phyloP scores from a whole-genome alignment of 257 asterid species.

The Solanum pennellii region DNA sequence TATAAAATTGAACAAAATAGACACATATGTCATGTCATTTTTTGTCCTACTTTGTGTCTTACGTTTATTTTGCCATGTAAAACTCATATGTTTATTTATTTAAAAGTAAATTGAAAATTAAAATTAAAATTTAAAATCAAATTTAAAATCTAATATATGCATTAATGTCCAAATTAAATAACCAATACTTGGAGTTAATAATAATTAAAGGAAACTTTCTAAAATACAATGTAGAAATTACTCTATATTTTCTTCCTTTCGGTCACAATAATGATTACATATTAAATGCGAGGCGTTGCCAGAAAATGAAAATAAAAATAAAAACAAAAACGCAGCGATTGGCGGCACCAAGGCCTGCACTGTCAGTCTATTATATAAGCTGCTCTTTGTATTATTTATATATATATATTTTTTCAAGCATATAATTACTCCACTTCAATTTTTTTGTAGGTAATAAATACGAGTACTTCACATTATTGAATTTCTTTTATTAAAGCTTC shows the following conservation, averaged over 20 bases:
- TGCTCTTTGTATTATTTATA: not conserved
- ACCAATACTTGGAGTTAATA: not conserved
- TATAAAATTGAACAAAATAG: no score
- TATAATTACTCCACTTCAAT: not conserved
- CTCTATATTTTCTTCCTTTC: not conserved
- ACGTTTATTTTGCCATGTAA: no score
- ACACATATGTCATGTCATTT: no score
- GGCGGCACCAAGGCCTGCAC: not conserved
- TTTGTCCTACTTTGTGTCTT: no score
- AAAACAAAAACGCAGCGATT: not conserved
- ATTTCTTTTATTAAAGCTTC: not conserved
- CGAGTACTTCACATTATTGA: not conserved
- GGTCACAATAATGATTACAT: not conserved
- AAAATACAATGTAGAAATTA: not conserved
- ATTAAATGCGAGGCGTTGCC: not conserved
- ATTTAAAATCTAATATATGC: no score
- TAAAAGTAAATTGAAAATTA: no score
- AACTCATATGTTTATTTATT: no score
- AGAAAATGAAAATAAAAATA: not conserved
- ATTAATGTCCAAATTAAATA: no score
- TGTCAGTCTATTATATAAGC: not conserved
- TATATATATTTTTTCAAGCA: not conserved
- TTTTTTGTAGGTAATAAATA: not conserved
- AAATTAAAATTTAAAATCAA: no score
- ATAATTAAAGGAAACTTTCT: no score